phyloP scores from a whole-genome alignment of 2,329 filamentous ascomycete species.

The Pseudogymnoascus sp. region DNA sequence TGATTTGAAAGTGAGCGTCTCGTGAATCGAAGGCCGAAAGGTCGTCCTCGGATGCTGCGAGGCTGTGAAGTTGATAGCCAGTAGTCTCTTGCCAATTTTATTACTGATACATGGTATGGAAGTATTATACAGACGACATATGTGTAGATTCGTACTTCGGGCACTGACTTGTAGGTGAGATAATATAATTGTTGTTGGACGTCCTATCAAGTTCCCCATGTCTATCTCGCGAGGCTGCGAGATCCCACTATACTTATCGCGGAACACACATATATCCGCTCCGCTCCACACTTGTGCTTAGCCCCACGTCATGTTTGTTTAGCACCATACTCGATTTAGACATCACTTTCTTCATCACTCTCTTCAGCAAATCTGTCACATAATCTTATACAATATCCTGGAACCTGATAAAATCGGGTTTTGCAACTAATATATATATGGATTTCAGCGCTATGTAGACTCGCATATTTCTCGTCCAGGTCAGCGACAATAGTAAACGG shows the following conservation, averaged over 20 bases:
- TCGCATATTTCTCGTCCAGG: background rate
- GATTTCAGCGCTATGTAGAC: background rate
- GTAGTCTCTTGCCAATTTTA: background rate
- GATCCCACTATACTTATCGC: constrained; percentile 1
- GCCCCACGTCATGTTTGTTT: background rate
- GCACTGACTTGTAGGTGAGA: background rate
- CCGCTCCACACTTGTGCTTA: background rate
- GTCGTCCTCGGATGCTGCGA: background rate
- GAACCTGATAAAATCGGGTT: background rate
- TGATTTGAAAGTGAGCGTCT: background rate
- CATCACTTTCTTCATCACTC: background rate
- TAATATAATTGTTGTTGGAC: background rate
- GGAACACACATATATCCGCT: background rate
- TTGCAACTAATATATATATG: constrained; percentile 3
- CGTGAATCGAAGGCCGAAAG: background rate
- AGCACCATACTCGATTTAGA: background rate
- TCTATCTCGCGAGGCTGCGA: background rate
- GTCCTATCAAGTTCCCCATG: background rate
- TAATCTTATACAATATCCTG: background rate
- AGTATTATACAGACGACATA: background rate
- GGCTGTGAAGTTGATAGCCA: background rate
- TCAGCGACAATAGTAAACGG: background rate
- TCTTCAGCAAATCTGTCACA: background rate
- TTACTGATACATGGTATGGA: background rate
- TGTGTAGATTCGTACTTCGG: background rate